Conservation (phyloP, 2,329 filamentous ascomycete genomes). For the Colletotrichum neosansevieriae region DNA sequence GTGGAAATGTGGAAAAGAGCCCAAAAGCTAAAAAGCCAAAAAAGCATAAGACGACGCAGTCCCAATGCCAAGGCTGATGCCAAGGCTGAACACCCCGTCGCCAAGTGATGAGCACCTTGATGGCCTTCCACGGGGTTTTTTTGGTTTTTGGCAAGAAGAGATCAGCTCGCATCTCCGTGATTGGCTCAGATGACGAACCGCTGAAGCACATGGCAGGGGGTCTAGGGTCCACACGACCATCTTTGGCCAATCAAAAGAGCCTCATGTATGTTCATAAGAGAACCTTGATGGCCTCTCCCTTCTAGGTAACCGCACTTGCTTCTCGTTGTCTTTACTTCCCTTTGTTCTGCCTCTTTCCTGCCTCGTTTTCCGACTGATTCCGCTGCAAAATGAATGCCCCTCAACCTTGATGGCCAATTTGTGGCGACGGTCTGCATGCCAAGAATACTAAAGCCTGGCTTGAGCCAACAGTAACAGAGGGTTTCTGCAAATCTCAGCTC, state of each 20-base stretch:
- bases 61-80: slow-evolving; percentile 39
- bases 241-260: background rate
- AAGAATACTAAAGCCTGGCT: slow-evolving; percentile 17
- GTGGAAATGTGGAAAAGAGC: slow-evolving; percentile 13
- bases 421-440: slow-evolving; percentile 26
- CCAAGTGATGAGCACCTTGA: slow-evolving; percentile 39
- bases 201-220: background rate
- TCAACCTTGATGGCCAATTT: slow-evolving; percentile 29
- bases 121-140: slow-evolving; percentile 1
- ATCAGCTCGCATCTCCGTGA: slow-evolving; percentile 8
- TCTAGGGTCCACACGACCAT: slow-evolving; percentile 10
- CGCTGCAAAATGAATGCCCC: background rate
- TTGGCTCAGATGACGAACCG: slow-evolving; percentile 10
- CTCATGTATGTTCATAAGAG: slow-evolving; percentile 25
- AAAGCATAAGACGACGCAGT: slow-evolving; percentile 34
- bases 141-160: background rate
- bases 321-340: background rate
- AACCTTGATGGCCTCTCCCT: slow-evolving; percentile 37
- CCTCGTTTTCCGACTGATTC: background rate
- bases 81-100: slow-evolving; percentile 38
- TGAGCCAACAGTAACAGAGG: background rate
- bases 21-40: background rate
- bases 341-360: background rate
- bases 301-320: background rate
- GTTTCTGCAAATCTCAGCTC: background rate